A percentile compares a stretch with the other conserved stretches of the same genome.
phyloP scores from a whole-genome alignment of 2,329 filamentous ascomycete species.

The Escovopsis weberi region DNA sequence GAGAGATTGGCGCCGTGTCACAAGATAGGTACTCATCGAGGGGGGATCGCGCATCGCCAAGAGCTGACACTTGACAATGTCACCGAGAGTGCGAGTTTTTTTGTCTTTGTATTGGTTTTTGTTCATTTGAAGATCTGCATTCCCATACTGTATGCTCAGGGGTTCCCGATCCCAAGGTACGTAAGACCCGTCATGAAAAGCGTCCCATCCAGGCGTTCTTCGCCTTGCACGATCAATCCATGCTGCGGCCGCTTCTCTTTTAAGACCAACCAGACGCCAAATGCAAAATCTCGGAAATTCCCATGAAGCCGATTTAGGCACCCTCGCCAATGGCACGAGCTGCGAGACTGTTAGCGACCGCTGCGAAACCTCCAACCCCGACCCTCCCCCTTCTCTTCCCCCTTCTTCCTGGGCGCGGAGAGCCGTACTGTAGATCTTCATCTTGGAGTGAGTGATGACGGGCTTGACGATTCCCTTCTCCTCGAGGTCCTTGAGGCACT shows the following conservation, averaged over 20 bases:
- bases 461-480: constrained; percentile 98
- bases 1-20: too few relatives aligned
- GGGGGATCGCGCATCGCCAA: too few relatives aligned
- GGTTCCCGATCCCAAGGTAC: constrained; percentile 22
- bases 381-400: too few relatives aligned
- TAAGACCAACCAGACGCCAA: constrained; percentile 24
- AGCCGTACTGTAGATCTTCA: constrained; percentile 85
- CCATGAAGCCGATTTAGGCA: constrained; percentile 24
- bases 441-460: constrained; percentile 88
- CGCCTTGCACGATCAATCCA: constrained; percentile 21
- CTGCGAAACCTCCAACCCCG: not conserved
- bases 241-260: constrained; percentile 21
- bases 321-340: constrained; percentile 46
- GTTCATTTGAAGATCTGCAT: constrained; percentile 21
- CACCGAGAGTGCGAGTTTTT: not conserved
- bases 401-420: constrained; percentile 1
- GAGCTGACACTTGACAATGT: too few relatives aligned
- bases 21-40: too few relatives aligned
- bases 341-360: constrained; percentile 21
- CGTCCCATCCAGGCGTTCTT: constrained; percentile 23
- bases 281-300: constrained; percentile 20
- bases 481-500: constrained; percentile 84
- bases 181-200: constrained; percentile 26
- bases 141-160: constrained; percentile 25
- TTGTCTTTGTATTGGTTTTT: constrained; percentile 1